Percentiles rank a stretch among this genome's conserved stretches.
Evolutionary conservation across 2,329 filamentous ascomycete species (phyloP).

Genomic region (Hansfordia pulvinata): DNA sequence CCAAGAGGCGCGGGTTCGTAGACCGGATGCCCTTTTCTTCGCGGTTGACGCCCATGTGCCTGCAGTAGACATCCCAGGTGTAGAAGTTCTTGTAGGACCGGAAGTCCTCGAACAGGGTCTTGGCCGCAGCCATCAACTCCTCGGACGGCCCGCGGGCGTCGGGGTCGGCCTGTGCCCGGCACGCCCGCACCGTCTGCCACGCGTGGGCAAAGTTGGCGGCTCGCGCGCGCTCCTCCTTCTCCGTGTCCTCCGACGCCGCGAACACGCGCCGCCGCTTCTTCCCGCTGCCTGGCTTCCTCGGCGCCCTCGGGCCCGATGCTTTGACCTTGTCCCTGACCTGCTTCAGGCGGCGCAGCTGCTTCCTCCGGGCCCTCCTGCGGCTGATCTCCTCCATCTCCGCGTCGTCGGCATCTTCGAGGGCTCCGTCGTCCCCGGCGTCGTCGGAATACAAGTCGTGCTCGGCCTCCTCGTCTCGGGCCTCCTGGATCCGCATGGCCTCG

Average conservation of each 20-base stretch:
- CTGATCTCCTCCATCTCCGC: too few relatives aligned
- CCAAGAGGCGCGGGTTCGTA: conserved; percentile 33
- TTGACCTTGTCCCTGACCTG: neutral
- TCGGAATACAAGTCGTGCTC: conserved; percentile 10
- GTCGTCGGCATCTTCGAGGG: too few relatives aligned
- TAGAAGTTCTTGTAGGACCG: conserved; percentile 50
- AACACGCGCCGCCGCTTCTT: conserved; percentile 10
- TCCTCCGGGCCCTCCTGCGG: too few relatives aligned
- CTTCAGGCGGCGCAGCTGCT: neutral
- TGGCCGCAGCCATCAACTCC: conserved; percentile 44
- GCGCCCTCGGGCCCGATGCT: conserved; percentile 1
- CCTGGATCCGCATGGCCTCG: conserved; percentile 56
- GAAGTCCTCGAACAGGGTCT: conserved; percentile 49
- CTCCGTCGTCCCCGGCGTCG: conserved; percentile 10
- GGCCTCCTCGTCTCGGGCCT: conserved; percentile 23
- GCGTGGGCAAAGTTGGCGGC: conserved; percentile 17
- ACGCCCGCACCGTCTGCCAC: conserved; percentile 24
- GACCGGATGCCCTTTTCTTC: conserved; percentile 16
- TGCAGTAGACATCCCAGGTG: conserved; percentile 51
- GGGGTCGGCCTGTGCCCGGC: conserved; percentile 4
- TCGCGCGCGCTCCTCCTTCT: conserved; percentile 15
- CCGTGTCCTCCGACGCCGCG: conserved; percentile 13
- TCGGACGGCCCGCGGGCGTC: conserved; percentile 27
- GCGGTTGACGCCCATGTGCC: conserved; percentile 35
- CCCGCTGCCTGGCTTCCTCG: conserved; percentile 2